Evolutionary conservation across 1,139 yeast genomes (phyloP).

Genomic region (Meyerozyma guilliermondii): DNA sequence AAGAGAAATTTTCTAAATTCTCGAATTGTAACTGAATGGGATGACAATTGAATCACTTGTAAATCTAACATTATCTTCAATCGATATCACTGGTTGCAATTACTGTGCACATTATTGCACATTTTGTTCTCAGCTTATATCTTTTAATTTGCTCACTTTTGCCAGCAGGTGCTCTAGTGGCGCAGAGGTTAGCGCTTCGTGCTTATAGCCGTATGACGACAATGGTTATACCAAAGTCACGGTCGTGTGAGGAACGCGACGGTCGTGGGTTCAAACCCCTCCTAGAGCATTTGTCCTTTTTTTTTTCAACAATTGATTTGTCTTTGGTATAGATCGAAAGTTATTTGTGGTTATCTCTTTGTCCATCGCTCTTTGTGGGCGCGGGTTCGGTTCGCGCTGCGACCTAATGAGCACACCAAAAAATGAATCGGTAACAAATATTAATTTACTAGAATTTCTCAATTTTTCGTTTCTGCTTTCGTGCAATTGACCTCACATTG

Average conservation of each 20-base stretch:
- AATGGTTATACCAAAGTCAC: conserved; percentile 49
- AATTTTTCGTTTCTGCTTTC: background rate
- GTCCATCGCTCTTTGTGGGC: background rate
- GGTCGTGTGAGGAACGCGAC: conserved; percentile 57
- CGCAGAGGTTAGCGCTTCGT: conserved; percentile 56
- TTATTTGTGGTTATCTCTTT: background rate
- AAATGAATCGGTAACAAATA: too few species aligned
- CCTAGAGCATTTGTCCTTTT: conserved; percentile 46
- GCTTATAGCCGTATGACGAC: conserved; percentile 49
- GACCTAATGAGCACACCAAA: background rate
- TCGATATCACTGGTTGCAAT: background rate
- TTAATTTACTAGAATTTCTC: background rate
- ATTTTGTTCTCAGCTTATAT: background rate
- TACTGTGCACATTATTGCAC: background rate
- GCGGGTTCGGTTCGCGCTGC: conserved; percentile 1
- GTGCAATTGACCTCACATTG: background rate
- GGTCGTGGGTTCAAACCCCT: conserved; percentile 57
- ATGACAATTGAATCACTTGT: background rate
- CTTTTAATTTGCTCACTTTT: background rate
- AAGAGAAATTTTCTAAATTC: too few species aligned
- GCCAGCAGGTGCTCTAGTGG: conserved; percentile 40
- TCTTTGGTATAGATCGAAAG: background rate
- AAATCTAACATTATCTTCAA: too few species aligned
- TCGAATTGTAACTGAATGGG: background rate
- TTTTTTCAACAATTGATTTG: conserved; percentile 11